Conservation (phyloP, 2,329 filamentous ascomycete genomes). For the Ramularia collo-cygni region DNA sequence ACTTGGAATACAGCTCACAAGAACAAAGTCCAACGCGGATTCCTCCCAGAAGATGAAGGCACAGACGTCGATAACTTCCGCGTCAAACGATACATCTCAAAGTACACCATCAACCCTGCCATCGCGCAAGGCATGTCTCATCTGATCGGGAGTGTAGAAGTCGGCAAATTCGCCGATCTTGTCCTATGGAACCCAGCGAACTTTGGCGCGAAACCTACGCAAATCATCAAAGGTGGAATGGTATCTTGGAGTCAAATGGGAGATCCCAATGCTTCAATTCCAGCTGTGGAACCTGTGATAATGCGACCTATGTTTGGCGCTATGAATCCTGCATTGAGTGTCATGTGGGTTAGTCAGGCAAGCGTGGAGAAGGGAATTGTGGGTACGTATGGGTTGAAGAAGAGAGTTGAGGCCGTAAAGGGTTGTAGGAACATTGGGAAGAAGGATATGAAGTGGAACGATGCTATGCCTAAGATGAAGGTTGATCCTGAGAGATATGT, state of each 20-base stretch:
- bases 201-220: slow-evolving; percentile 79
- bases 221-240: slow-evolving; percentile 82
- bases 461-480: slow-evolving; percentile 73
- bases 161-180: slow-evolving; percentile 83
- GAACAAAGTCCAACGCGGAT: slow-evolving; percentile 81
- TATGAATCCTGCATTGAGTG: slow-evolving; percentile 52
- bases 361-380: slow-evolving; percentile 62
- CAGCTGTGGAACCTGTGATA: slow-evolving; percentile 77
- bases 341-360: slow-evolving; percentile 75
- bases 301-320: slow-evolving; percentile 81
- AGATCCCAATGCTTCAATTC: slow-evolving; percentile 58
- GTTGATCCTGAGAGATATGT: slow-evolving; percentile 87
- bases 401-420: slow-evolving; percentile 72
- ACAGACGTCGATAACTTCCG: slow-evolving; percentile 82
- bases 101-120: slow-evolving; percentile 94
- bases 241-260: slow-evolving; percentile 76
- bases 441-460: slow-evolving; percentile 85
- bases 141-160: slow-evolving; percentile 76
- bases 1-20: slow-evolving; percentile 98
- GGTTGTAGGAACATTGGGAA: slow-evolving; percentile 71
- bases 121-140: slow-evolving; percentile 86
- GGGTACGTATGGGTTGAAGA: slow-evolving; percentile 66
- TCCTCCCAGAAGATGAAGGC: slow-evolving; percentile 67
- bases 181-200: slow-evolving; percentile 78
- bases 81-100: slow-evolving; percentile 87